phyloP scores from a whole-genome alignment of 352 stramenopile species.

The Phytophthora parvispora region DNA sequence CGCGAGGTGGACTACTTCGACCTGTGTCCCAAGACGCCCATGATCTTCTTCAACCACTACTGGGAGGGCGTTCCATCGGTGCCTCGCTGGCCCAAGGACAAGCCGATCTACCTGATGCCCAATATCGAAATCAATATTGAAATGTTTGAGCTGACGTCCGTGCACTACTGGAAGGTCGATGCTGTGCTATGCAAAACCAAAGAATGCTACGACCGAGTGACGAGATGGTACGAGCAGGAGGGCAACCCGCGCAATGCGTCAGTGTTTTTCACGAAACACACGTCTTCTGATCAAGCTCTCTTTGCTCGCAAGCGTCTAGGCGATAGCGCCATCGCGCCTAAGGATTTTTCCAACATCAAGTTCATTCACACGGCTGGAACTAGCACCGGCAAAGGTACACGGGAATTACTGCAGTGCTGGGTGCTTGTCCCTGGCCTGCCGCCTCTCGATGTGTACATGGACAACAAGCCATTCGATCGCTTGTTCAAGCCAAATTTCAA shows the following conservation, averaged over 20 bases:
- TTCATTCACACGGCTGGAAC: constrained; percentile 66
- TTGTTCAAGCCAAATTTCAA: constrained; percentile 20
- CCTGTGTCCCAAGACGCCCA: constrained; percentile 53
- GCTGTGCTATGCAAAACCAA: constrained; percentile 72
- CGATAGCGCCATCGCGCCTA: constrained; percentile 21
- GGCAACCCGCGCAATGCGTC: constrained; percentile 36
- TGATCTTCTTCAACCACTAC: constrained; percentile 76
- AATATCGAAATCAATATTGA: constrained; percentile 59
- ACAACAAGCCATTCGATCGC: constrained; percentile 21
- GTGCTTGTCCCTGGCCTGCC: constrained; percentile 49
- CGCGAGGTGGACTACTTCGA: constrained; percentile 59
- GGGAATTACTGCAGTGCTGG: constrained; percentile 66
- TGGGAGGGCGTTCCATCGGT: constrained; percentile 36
- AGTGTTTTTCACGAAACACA: constrained; percentile 68
- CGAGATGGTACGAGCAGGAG: constrained; percentile 58
- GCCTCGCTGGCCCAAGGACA: constrained; percentile 38
- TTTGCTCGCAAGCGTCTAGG: constrained; percentile 28
- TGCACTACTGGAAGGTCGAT: constrained; percentile 61
- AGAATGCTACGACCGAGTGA: constrained; percentile 50
- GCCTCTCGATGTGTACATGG: constrained; percentile 48
- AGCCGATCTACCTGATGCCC: constrained; percentile 58
- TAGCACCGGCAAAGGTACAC: constrained; percentile 63
- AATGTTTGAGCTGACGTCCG: constrained; percentile 60
- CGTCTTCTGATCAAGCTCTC: constrained; percentile 46
- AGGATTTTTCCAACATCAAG: constrained; percentile 48